These are phyloP conservation scores for Nematodospora anomalae DNA, from an alignment of 1,139 yeast species.

Conservation along the genomic window DNA sequence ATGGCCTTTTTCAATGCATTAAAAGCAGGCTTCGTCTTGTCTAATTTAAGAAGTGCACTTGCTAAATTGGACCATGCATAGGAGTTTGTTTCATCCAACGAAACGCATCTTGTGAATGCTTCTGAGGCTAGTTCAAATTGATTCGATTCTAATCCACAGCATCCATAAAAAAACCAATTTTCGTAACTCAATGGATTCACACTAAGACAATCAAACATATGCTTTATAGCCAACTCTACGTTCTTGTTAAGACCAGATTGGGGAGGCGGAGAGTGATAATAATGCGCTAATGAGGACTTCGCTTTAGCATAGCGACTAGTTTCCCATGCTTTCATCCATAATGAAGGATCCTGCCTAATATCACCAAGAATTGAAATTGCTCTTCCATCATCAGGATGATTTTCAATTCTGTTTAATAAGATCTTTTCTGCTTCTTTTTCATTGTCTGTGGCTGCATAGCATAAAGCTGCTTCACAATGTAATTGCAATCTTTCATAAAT, in stretches of 20 bases:
- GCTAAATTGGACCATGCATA: conserved; percentile 96
- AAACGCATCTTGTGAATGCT: conserved; percentile 89
- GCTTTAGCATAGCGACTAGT: conserved; percentile 82
- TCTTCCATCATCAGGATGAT: conserved; percentile 75
- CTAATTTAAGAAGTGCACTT: conserved; percentile 66
- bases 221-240: conserved; percentile 55
- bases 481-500: conserved; percentile 79
- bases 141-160: conserved; percentile 75
- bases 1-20: conserved; percentile 80
- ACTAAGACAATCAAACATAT: conserved; percentile 72
- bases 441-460: conserved; percentile 85
- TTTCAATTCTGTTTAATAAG: conserved; percentile 52
- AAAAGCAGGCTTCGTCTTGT: conserved; percentile 74
- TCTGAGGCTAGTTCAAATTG: conserved; percentile 83
- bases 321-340: conserved; percentile 89
- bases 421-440: conserved; percentile 65
- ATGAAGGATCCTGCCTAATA: conserved; percentile 68
- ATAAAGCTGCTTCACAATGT: conserved; percentile 83
- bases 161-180: conserved; percentile 93
- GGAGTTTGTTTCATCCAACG: conserved; percentile 79
- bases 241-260: conserved; percentile 54
- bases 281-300: conserved; percentile 77
- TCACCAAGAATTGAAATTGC: conserved; percentile 88
- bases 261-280: conserved; percentile 66
- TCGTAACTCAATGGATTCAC: conserved; percentile 77